Percentiles rank a stretch among this genome's conserved stretches.
Conservation (phyloP, 2,329 filamentous ascomycete species). For the Triangularia setosa region DNA sequence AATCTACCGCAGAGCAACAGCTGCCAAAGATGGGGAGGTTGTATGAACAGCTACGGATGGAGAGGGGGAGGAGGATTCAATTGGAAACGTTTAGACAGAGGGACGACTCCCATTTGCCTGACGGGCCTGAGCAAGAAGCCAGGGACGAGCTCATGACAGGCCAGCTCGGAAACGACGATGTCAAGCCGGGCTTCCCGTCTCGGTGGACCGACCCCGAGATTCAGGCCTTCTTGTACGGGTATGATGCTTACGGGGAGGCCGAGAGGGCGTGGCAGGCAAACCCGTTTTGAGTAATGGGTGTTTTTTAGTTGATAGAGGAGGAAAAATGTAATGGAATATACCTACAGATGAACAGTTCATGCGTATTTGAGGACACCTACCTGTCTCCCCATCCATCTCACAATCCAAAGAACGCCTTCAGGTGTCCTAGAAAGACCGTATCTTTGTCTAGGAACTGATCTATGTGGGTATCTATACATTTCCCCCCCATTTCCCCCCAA, state of each 20-base stretch:
- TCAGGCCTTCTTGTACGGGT: constrained; percentile 62
- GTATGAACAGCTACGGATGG: constrained; percentile 47
- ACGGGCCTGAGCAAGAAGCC: constrained; percentile 54
- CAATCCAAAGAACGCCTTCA: background rate
- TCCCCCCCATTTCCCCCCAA: background rate
- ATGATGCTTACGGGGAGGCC: constrained; percentile 56
- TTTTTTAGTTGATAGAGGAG: too few species aligned
- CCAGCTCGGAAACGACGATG: constrained; percentile 44
- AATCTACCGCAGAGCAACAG: constrained; percentile 41
- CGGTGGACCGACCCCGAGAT: constrained; percentile 60
- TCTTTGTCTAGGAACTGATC: background rate
- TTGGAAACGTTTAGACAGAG: constrained; percentile 58
- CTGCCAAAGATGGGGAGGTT: constrained; percentile 41
- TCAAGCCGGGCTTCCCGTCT: constrained; percentile 54
- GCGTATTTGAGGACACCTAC: too few species aligned
- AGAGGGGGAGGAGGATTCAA: constrained; percentile 51
- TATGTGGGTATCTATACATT: background rate
- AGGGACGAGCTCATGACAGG: constrained; percentile 56
- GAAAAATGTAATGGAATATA: too few species aligned
- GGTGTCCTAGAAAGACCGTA: background rate
- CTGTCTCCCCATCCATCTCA: too few species aligned
- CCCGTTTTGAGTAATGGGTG: constrained; percentile 19
- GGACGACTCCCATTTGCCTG: constrained; percentile 48
- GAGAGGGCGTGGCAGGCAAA: constrained; percentile 32
- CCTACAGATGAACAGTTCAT: too few species aligned